These are phyloP conservation scores for Blastocladiella britannica DNA, from an alignment of 192 early-diverging fungal species.

Conservation along the genomic window DNA sequence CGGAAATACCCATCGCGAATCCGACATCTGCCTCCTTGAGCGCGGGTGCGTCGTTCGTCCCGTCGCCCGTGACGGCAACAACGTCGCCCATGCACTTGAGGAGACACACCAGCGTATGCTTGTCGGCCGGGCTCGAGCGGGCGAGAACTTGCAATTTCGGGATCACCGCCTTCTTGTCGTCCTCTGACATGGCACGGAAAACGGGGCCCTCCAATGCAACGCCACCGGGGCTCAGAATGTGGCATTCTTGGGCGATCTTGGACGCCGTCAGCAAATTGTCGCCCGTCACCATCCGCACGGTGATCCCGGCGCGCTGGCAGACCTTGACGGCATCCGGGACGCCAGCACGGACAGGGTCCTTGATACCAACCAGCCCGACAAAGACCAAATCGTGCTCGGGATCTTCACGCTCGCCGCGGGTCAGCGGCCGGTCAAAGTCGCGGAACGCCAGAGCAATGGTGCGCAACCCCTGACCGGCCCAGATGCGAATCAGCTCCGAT, in stretches of 20 bases:
- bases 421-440: constrained; percentile 19
- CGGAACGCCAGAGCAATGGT: constrained; percentile 30
- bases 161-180: constrained; percentile 24
- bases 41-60: constrained; percentile 36
- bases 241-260: constrained; percentile 33
- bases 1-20: constrained; percentile 39
- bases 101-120: constrained; percentile 27
- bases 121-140: constrained; percentile 26
- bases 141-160: constrained; percentile 32
- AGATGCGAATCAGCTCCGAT: constrained; percentile 22
- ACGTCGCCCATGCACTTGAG: constrained; percentile 31
- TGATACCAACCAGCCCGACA: constrained; percentile 30
- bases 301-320: constrained; percentile 30
- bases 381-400: constrained; percentile 28
- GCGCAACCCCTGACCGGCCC: constrained; percentile 33
- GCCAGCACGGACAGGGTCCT: constrained; percentile 35
- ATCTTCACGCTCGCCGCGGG: constrained; percentile 14
- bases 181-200: constrained; percentile 23
- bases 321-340: constrained; percentile 26
- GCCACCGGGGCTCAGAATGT: constrained; percentile 26
- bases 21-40: constrained; percentile 39
- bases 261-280: constrained; percentile 38
- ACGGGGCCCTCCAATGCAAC: constrained; percentile 35
- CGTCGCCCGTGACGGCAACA: constrained; percentile 40
- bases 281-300: constrained; percentile 36